A percentile compares a stretch with the other conserved stretches of the same genome.
These are phyloP conservation scores for Linum usitatissimum DNA, from an alignment of 345 rosid species.

Conservation along the genomic window DNA sequence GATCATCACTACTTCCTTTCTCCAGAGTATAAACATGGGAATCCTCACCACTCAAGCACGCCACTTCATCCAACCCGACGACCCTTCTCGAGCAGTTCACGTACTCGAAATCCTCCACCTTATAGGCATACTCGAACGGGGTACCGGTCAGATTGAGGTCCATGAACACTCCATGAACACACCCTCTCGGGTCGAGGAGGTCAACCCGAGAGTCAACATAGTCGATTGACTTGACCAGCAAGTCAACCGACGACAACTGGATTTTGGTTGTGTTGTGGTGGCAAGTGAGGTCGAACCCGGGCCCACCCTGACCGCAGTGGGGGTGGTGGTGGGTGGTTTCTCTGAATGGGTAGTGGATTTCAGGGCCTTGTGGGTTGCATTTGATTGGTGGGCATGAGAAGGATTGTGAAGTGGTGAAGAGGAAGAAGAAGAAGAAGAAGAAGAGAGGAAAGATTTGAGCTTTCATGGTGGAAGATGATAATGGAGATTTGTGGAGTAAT, in stretches of 20 bases:
- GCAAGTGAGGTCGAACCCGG: constrained; percentile 40
- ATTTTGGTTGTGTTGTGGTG: constrained; percentile 32
- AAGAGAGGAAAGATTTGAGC: neutral
- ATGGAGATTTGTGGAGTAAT: neutral
- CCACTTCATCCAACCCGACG: constrained; percentile 22
- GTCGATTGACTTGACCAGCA: constrained; percentile 44
- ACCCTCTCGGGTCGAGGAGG: constrained; percentile 41
- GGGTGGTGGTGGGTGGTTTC: constrained; percentile 15
- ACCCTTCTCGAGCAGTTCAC: constrained; percentile 40
- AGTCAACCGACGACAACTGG: constrained; percentile 31
- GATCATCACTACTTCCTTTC: constrained; percentile 4
- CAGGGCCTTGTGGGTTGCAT: constrained; percentile 27
- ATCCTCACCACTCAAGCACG: constrained; percentile 38
- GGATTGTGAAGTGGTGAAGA: constrained; percentile 9
- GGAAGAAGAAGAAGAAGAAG: neutral
- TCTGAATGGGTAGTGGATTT: constrained; percentile 41
- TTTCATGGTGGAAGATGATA: neutral
- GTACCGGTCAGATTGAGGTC: constrained; percentile 45
- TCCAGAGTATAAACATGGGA: constrained; percentile 39
- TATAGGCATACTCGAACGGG: constrained; percentile 37
- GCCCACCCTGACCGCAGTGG: constrained; percentile 12
- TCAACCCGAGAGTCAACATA: constrained; percentile 22
- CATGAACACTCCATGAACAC: constrained; percentile 51
- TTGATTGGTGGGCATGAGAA: constrained; percentile 14
- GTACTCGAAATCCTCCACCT: constrained; percentile 38